Conservation (phyloP, 2,329 filamentous ascomycete species). For the Nectriaceae sp. region DNA sequence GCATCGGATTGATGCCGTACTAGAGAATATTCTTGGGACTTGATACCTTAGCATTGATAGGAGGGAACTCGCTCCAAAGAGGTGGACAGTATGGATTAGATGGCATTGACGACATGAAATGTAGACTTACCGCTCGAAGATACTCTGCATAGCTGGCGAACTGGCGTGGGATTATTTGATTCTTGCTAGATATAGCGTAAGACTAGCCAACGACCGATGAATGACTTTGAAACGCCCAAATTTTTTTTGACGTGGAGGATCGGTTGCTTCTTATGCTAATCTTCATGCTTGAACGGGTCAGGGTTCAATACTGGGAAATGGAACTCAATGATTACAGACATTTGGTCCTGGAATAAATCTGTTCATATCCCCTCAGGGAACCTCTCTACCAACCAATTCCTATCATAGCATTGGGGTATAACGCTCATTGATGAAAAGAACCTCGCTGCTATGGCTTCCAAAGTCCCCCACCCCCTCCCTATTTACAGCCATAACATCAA, state of each 20-base stretch:
- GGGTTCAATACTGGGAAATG: too few species aligned
- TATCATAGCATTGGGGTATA: slow-evolving; percentile 1
- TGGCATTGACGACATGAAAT: background rate
- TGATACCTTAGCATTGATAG: background rate
- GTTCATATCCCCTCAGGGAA: too few species aligned
- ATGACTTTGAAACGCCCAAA: too few species aligned
- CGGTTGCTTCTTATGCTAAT: too few species aligned
- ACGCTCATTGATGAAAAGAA: background rate
- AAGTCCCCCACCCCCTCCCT: background rate
- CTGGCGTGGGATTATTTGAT: background rate
- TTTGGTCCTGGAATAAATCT: too few species aligned
- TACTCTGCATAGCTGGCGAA: background rate
- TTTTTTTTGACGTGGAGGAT: too few species aligned
- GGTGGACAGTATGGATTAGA: background rate
- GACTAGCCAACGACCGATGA: too few species aligned
- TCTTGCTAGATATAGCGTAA: background rate
- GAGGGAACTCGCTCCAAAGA: background rate
- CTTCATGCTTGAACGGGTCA: too few species aligned
- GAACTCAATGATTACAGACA: too few species aligned
- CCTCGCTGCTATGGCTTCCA: background rate
- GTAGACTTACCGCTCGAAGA: background rate
- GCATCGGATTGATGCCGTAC: slow-evolving; percentile 42
- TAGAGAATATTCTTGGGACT: slow-evolving; percentile 19
- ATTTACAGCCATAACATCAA: background rate
- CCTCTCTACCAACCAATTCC: too few species aligned